Conservation (phyloP, 257 asterid genomes). For the Solanum medicagineum region DNA sequence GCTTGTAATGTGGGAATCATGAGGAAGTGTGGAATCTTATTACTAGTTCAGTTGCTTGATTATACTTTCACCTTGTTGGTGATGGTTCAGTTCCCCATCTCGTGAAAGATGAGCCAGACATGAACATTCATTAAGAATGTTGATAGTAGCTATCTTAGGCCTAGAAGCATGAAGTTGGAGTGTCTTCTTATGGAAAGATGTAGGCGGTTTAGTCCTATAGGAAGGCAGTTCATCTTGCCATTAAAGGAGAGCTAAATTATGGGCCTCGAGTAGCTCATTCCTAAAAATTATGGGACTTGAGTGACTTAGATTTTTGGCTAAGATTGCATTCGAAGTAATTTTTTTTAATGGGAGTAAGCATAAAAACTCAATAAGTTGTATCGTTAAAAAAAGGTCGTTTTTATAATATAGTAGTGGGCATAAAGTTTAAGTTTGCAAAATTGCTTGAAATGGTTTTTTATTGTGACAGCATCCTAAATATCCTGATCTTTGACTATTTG, state of each 20-base stretch:
- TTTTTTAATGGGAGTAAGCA: neutral
- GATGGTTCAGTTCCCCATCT: neutral
- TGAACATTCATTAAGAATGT: neutral
- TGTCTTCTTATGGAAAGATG: neutral
- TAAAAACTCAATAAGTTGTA: neutral
- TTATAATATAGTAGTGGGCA: neutral
- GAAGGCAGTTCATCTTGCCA: neutral
- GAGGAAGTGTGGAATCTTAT: neutral
- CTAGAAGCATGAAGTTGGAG: neutral
- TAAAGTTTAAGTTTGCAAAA: neutral
- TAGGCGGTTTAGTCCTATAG: neutral
- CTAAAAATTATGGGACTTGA: neutral
- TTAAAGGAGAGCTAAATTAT: neutral
- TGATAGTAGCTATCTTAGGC: neutral
- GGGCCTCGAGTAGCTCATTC: neutral
- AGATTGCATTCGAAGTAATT: neutral
- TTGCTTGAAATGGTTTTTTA: neutral
- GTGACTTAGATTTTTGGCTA: neutral
- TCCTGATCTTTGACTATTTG: neutral
- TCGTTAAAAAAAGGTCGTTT: neutral
- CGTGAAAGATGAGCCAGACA: neutral
- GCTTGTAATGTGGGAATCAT: neutral
- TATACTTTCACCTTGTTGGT: too few relatives aligned
- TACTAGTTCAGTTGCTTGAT: neutral
- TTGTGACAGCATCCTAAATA: neutral